Percentiles rank a stretch among this genome's conserved stretches.
Evolutionary conservation across 2,329 filamentous ascomycete genomes (phyloP).

Genomic region (Sphaerulina musiva): DNA sequence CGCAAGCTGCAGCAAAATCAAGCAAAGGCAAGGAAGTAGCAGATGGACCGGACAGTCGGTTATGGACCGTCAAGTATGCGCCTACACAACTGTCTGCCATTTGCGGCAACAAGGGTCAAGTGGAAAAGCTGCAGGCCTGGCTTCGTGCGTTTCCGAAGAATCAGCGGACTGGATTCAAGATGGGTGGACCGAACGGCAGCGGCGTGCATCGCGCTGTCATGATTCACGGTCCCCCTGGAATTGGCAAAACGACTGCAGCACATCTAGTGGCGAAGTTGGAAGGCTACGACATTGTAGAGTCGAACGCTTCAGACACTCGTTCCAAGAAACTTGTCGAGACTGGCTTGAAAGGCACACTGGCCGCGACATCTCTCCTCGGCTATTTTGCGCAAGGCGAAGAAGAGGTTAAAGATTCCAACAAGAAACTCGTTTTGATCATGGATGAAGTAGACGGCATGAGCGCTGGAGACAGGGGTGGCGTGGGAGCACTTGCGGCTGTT

Average conservation of each 20-base stretch:
- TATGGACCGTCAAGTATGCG: slow-evolving; percentile 95
- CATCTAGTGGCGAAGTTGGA: slow-evolving; percentile 89
- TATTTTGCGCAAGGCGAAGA: slow-evolving; percentile 81
- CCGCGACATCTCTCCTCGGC: slow-evolving; percentile 85
- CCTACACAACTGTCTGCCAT: slow-evolving; percentile 79
- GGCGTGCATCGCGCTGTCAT: slow-evolving; percentile 84
- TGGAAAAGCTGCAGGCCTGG: slow-evolving; percentile 88
- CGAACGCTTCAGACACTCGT: slow-evolving; percentile 88
- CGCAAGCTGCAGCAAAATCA: slow-evolving; percentile 37
- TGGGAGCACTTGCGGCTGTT: slow-evolving; percentile 85
- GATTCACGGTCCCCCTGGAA: slow-evolving; percentile 88
- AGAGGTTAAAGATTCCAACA: slow-evolving; percentile 70
- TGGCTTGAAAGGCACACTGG: slow-evolving; percentile 81
- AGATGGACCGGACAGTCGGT: slow-evolving; percentile 50
- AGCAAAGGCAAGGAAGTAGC: slow-evolving; percentile 33
- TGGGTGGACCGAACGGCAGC: slow-evolving; percentile 74
- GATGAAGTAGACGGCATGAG: slow-evolving; percentile 99
- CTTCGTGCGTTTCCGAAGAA: slow-evolving; percentile 73
- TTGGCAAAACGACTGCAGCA: slow-evolving; percentile 95
- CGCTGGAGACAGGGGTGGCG: slow-evolving; percentile 88
- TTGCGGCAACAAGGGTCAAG: slow-evolving; percentile 84
- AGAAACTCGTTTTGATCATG: slow-evolving; percentile 95
- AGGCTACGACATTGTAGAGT: slow-evolving; percentile 89
- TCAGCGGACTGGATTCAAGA: slow-evolving; percentile 74
- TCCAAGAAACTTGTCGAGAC: slow-evolving; percentile 93